Evolutionary conservation across 495 filamentous ascomycete genomes (phyloP), one percentile per base, ranked within the genome.

Genomic region (Tuber calosporum): DNA sequence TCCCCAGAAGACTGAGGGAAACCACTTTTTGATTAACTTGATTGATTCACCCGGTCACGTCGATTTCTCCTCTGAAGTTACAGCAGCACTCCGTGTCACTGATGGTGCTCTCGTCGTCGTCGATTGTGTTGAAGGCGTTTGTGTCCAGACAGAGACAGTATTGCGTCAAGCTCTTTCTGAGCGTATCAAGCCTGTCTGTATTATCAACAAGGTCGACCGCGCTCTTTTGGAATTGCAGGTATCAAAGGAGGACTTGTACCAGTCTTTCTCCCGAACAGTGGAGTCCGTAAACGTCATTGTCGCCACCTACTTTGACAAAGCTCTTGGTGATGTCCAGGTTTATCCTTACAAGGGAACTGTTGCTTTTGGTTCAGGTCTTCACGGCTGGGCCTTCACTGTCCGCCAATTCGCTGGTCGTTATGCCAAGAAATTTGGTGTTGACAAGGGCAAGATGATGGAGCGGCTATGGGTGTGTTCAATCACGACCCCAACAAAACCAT

Each of bases 201-300:
- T 96, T 85, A 96, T 99, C 88, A 99, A 99, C 92, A 99, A 99
- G 89, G 95, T 99, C 83, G 95, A 99, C 84, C 95, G 95, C 87
- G 93, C 95, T 83, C 91, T 99, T 82, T 92, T 98, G 82, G 95
- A 99, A 86, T 89, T 99, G 75, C 95, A 99, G 86, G 89, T 97
- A 82, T 89, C 89, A 84, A 97, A 98, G 90, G 95, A 99, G 86
- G 96, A 99, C 83, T 87, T 99, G 74, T 99, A 97, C 90, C 96
- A 98, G 87, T 96, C 95, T 80, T 99, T 99, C 89, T 92, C 92
- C 66, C 91, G 95, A 90, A 97, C 95, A 82, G 92, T 99, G 79
- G 95, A 99, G 90, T 98, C 95, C 80, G 95, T 99, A 80, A 99
- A 99, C 88, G 95, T 99, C 85, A 92, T 97, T 83, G 97, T 99